phyloP scores from a whole-genome alignment of 2,329 filamentous ascomycete species.

The Penicillium brevicompactum region DNA sequence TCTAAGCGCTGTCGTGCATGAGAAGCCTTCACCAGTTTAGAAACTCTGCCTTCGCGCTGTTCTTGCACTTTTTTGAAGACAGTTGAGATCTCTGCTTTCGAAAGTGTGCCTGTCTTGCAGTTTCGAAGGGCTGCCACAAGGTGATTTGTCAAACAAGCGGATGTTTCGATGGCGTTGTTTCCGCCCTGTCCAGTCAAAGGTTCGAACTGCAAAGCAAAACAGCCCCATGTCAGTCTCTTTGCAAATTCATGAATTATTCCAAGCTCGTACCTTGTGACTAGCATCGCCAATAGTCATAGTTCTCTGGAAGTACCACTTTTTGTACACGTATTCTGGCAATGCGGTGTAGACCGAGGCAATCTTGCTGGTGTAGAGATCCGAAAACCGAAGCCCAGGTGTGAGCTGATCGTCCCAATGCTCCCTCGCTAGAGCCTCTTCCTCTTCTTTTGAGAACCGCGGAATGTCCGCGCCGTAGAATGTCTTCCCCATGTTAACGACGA shows the following conservation, averaged over 20 bases:
- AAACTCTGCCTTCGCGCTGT: conserved; percentile 13
- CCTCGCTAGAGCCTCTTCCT: conserved; percentile 17
- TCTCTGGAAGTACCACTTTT: conserved; percentile 19
- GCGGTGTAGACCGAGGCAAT: conserved; percentile 14
- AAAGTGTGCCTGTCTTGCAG: background rate
- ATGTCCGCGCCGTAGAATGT: conserved; percentile 20
- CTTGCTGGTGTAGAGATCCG: conserved; percentile 21
- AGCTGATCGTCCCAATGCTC: conserved; percentile 20
- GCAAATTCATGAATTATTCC: background rate
- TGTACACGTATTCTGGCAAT: conserved; percentile 24
- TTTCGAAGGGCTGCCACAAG: conserved; percentile 5
- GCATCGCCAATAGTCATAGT: conserved; percentile 20
- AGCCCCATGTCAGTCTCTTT: background rate
- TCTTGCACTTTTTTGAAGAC: conserved; percentile 13
- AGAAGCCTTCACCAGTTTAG: conserved; percentile 10
- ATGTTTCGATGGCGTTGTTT: conserved; percentile 23
- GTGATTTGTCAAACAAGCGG: conserved; percentile 20
- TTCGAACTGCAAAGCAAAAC: conserved; percentile 9
- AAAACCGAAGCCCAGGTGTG: conserved; percentile 21
- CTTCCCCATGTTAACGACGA: conserved; percentile 21
- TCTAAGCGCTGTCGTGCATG: conserved; percentile 19
- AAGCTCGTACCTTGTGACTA: conserved; percentile 15
- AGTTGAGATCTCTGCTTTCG: background rate
- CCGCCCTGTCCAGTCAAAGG: conserved; percentile 22
- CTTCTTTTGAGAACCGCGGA: conserved; percentile 24